Evolutionary conservation across 257 asterid species (phyloP).

Genomic region (Solanum sitiens): DNA sequence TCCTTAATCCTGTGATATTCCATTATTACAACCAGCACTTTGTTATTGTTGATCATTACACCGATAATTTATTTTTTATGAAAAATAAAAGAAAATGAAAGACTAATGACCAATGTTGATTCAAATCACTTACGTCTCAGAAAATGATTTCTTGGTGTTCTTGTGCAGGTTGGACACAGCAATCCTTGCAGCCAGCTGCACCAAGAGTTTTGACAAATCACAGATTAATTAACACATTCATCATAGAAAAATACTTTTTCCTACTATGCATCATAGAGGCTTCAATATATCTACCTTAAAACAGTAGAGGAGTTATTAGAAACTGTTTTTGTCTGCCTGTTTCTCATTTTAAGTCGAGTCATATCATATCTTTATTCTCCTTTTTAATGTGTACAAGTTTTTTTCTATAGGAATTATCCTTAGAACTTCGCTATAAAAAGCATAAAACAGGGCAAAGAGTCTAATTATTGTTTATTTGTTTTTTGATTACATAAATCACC

Average conservation of each 20-base stretch:
- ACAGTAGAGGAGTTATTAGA: not conserved
- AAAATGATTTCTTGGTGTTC: constrained; percentile 88
- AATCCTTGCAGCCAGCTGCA: constrained; percentile 97
- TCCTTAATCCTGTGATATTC: constrained; percentile 55
- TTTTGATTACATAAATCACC: not conserved
- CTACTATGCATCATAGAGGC: not conserved
- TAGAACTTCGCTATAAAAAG: not conserved
- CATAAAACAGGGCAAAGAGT: not conserved
- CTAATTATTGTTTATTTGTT: not conserved
- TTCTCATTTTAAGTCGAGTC: not conserved
- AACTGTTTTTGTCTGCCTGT: not conserved
- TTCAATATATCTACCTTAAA: not conserved
- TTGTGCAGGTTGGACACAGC: constrained; percentile 97
- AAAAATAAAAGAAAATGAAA: not conserved
- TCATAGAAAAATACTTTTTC: not conserved
- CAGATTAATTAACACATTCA: not conserved
- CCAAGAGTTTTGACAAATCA: not conserved
- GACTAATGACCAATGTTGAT: not conserved
- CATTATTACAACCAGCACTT: not conserved
- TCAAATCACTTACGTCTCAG: constrained; percentile 71
- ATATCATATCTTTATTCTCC: not conserved
- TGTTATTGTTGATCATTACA: not conserved
- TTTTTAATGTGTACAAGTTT: not conserved
- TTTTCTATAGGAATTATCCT: not conserved
- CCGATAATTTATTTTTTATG: not conserved